Evolutionary conservation across 352 stramenopile species (phyloP), one percentile per base, ranked within the genome.

Genomic region (Poterioochromonas sp.): DNA sequence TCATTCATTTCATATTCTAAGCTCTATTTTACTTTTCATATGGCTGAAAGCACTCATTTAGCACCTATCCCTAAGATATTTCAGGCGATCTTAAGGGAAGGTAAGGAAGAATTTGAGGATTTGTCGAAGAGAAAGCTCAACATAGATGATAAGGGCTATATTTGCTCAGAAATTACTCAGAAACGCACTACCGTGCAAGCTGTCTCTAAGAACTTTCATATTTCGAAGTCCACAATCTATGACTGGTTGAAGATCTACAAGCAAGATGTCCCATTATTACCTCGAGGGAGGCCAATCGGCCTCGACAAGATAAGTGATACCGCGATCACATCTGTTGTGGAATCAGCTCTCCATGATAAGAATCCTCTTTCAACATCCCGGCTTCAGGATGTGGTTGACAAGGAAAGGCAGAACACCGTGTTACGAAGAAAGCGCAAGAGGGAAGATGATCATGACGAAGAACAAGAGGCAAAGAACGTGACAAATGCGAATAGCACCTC

Each of bases 191-290:
- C 47, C 47, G 47, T 58, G 47, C 47, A 58, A 58, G 47, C 47
- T 58, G 47, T 58, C 47, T 58, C 47, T 58, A 58, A 58, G 47
- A 58, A 58, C 47, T 58, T 58, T 58, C 47, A 58, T 58, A 58
- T 58, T 58, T 58, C 47, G 47, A 58, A 58, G 47, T 58, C 47
- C 47, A 58, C 47, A 58, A 58, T 58, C 47, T 58, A 58, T 58
- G 47, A 58, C 47, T 58, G 47, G 47, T 58, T 58, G 47, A 58
- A 58, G 47, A 58, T 58, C 47, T 58, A 58, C 47, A 58, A 58
- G 47, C 47, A 58, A 58, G 47, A 58, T 58, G 47, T 58, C 47
- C 47, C 47, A 58, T 58, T 58, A 58, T 58, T 58, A 58, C 47
- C 47, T 58, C 47, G 47, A 58, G 47, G 47, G 47, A 58, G 47